Percentiles rank a stretch among this genome's conserved stretches.
Conservation (phyloP, 352 stramenopile genomes). For the Phytophthora pisi region DNA sequence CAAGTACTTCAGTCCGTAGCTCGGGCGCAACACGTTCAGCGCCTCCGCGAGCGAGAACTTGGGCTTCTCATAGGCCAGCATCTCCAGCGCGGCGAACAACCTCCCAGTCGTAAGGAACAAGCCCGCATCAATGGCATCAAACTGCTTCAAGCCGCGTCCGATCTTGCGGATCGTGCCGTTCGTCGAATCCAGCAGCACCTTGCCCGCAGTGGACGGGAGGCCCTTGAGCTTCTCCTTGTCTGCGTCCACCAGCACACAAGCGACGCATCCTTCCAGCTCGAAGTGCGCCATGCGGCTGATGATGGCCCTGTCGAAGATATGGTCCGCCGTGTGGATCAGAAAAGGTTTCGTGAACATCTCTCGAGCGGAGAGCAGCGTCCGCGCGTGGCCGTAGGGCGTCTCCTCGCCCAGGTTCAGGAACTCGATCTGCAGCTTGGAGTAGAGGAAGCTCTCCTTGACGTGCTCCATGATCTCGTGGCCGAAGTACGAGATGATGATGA, state of each 20-base stretch:
- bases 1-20: constrained; percentile 78
- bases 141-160: constrained; percentile 68
- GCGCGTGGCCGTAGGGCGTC: constrained; percentile 74
- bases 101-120: constrained; percentile 73
- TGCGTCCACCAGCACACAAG: constrained; percentile 79
- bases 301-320: constrained; percentile 85
- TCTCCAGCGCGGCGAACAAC: constrained; percentile 83
- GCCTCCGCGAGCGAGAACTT: constrained; percentile 87
- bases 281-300: constrained; percentile 73
- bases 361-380: constrained; percentile 73
- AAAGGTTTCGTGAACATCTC: constrained; percentile 85
- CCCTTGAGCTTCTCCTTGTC: constrained; percentile 64
- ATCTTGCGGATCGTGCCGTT: constrained; percentile 68
- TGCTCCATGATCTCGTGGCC: constrained; percentile 83
- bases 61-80: constrained; percentile 83
- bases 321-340: constrained; percentile 86
- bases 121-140: constrained; percentile 80
- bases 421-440: constrained; percentile 79
- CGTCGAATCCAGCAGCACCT: constrained; percentile 59
- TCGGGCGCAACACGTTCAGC: constrained; percentile 81
- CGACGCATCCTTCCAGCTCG: constrained; percentile 70
- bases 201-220: constrained; percentile 67
- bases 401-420: constrained; percentile 86
- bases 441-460: constrained; percentile 78
- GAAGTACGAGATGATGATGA: constrained; percentile 87